Evolutionary conservation across 2,329 filamentous ascomycete genomes (phyloP), one percentile per base, ranked within the genome.

Genomic region (Epichloe baconii): DNA sequence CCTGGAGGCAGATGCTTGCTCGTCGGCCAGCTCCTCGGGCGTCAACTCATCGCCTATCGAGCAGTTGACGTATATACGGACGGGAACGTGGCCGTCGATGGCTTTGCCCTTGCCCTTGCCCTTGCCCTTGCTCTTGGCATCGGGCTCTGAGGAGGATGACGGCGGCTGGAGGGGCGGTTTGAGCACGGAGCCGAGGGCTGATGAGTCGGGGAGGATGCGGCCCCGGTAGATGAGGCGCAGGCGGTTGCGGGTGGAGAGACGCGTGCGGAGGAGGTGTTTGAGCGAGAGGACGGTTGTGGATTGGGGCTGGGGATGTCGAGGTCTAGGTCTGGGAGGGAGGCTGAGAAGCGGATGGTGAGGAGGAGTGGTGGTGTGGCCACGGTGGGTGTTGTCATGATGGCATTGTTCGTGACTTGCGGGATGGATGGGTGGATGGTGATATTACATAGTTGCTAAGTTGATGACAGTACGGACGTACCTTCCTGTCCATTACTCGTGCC

Each of bases 221-320:
- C 93, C 93, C 48, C 87, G 80, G 66, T 95, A 83, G 65, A 97
- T 96, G 56, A 98, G 81, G 53, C 91, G 88, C 35, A 97, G 79
- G 37, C 88, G 85, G 55, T 80, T 82, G 42, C 78, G 73, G 14
- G 82, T 78, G 5, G 83, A 75, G 21, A 96, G 79, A 44, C 85
- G 77, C 8, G 74, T 68, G 58, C 93, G 88, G 63, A 97, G 87
- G 48, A 85, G 76, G 59, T 86, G 83, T 67, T 95, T 95, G 52
- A 97, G 77, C 2, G 84, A 80, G 51, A 88, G 78, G 50, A 88
- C 79, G 42, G 88, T 88, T 11, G 85, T 89, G 35, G 75, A 73
- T 46, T 74, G 67, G 0, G 90, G 87, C 5, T 75, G 71, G 47
- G 67, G 61, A 97, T 80, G 61, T 88, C 82, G 54, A 97, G 78